phyloP scores from a whole-genome alignment of 2,329 filamentous ascomycete species.

The Phoma sp. region DNA sequence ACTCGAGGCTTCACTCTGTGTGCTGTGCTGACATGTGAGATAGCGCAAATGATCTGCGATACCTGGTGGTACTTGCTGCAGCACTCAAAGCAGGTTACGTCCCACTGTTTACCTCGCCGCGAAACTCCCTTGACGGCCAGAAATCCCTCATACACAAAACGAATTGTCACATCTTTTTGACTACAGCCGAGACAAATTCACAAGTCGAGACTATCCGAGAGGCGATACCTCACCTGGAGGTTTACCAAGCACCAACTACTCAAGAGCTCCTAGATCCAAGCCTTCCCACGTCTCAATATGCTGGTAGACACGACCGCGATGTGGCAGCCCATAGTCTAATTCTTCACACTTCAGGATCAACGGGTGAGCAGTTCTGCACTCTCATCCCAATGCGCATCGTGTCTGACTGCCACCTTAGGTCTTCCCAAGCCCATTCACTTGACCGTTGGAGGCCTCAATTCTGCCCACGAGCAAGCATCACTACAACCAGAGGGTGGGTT shows the following conservation, averaged over 20 bases:
- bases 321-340: background rate
- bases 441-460: constrained; percentile 8
- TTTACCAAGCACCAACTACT: background rate
- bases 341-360: constrained; percentile 14
- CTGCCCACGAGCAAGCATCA: background rate
- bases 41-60: constrained; percentile 14
- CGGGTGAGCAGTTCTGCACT: background rate
- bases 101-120: constrained; percentile 7
- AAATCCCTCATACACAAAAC: constrained; percentile 9
- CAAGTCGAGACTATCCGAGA: background rate
- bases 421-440: constrained; percentile 10
- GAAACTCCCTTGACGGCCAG: constrained; percentile 11
- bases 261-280: constrained; percentile 5
- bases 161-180: constrained; percentile 7
- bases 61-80: constrained; percentile 4
- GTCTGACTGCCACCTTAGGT: background rate
- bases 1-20: too few species aligned
- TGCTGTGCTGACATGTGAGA: background rate
- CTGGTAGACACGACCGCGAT: background rate
- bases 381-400: too few species aligned
- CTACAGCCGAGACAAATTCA: background rate
- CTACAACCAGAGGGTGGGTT: background rate
- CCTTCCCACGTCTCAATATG: background rate
- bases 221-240: background rate
- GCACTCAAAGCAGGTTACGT: constrained; percentile 11